Percentiles rank a stretch among this genome's conserved stretches.
These are phyloP conservation scores for Vigna unguiculata DNA, from an alignment of 306 rosid genomes.

Conservation along the genomic window DNA sequence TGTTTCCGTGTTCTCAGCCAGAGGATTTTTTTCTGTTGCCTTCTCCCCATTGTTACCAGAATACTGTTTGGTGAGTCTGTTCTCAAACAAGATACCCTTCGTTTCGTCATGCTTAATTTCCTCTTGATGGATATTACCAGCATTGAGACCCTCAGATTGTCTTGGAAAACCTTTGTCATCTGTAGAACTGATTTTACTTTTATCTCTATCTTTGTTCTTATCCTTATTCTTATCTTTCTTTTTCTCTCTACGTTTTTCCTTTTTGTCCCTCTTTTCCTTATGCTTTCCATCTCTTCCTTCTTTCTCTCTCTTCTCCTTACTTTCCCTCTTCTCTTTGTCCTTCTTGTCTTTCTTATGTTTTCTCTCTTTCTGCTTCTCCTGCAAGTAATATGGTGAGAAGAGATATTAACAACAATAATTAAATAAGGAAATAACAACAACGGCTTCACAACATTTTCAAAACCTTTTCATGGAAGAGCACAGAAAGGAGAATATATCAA, in stretches of 20 bases:
- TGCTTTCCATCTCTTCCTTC: slow-evolving; percentile 72
- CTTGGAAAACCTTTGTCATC: slow-evolving; percentile 60
- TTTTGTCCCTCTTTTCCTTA: slow-evolving; percentile 73
- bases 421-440: slow-evolving; percentile 1
- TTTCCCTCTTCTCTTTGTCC: slow-evolving; percentile 74
- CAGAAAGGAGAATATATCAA: not conserved
- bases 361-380: slow-evolving; percentile 78
- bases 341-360: slow-evolving; percentile 74
- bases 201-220: slow-evolving; percentile 50
- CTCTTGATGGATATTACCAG: slow-evolving; percentile 55
- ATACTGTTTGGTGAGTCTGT: slow-evolving; percentile 54
- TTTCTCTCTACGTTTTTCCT: slow-evolving; percentile 64
- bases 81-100: slow-evolving; percentile 43
- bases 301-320: slow-evolving; percentile 69
- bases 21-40: slow-evolving; percentile 47
- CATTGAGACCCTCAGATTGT: slow-evolving; percentile 44
- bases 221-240: slow-evolving; percentile 64
- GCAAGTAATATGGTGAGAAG: slow-evolving; percentile 31
- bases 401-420: not conserved
- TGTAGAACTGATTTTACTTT: slow-evolving; percentile 50
- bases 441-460: not conserved
- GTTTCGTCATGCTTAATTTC: slow-evolving; percentile 51
- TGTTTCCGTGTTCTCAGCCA: slow-evolving; percentile 51
- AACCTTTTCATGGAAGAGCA: not conserved
- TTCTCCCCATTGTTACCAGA: slow-evolving; percentile 58